Evolutionary conservation across 2,329 filamentous ascomycete genomes (phyloP).

Genomic region (Verticillium dahliae): DNA sequence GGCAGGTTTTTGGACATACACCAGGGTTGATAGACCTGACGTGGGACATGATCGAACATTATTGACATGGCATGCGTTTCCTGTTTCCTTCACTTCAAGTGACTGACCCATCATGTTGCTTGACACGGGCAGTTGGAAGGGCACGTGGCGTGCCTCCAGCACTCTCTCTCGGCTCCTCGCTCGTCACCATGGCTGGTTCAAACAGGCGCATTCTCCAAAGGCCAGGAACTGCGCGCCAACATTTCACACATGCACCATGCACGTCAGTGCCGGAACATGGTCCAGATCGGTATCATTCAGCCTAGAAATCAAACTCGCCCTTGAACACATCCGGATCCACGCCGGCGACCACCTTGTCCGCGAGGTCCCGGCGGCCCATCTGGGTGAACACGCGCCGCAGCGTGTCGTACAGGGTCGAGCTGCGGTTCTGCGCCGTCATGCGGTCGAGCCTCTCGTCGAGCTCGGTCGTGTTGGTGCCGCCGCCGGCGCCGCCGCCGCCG

Average conservation of each 20-base stretch:
- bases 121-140: no score
- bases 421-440: conserved; percentile 92
- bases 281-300: not conserved
- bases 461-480: conserved; percentile 35
- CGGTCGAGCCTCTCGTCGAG: conserved; percentile 71
- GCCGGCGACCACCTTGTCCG: conserved; percentile 78
- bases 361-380: conserved; percentile 85
- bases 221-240: no score
- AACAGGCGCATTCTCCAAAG: no score
- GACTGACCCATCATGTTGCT: no score
- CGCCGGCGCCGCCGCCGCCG: conserved; percentile 35
- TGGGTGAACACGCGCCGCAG: conserved; percentile 89
- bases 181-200: no score
- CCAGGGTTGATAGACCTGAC: not conserved
- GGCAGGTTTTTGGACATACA: not conserved
- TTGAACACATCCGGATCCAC: conserved; percentile 89
- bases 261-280: no score
- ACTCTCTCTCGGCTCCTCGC: no score
- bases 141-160: no score
- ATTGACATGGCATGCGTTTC: not conserved
- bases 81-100: no score
- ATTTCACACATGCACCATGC: no score
- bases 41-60: not conserved
- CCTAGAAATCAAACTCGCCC: conserved; percentile 78
- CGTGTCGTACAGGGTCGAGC: conserved; percentile 95